Evolutionary conservation across 495 filamentous ascomycete species (phyloP).

Genomic region (Collariella sp.): DNA sequence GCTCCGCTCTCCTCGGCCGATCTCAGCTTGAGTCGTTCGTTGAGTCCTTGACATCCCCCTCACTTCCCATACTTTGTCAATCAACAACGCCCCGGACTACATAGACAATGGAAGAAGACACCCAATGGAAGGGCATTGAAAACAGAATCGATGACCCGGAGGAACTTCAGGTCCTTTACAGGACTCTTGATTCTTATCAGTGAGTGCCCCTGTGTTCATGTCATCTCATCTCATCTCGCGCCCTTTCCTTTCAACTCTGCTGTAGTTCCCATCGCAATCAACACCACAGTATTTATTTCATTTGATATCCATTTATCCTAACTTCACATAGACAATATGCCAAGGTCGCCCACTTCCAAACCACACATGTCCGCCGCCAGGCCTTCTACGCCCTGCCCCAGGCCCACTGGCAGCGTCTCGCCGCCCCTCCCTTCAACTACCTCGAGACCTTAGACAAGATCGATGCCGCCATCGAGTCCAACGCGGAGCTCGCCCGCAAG

Average conservation of each 20-base stretch:
- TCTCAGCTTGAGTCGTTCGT: neutral
- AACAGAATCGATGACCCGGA: slow-evolving; percentile 61
- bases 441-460: slow-evolving; percentile 65
- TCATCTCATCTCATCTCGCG: neutral
- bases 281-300: no score
- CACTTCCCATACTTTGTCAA: neutral
- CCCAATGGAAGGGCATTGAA: slow-evolving; percentile 50
- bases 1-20: neutral
- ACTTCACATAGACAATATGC: slow-evolving; percentile 61
- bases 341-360: slow-evolving; percentile 70
- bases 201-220: slow-evolving; percentile 38
- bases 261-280: no score
- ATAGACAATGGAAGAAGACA: slow-evolving; percentile 17
- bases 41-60: neutral
- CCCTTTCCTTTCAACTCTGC: no score
- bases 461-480: slow-evolving; percentile 81
- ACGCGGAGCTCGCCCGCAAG: slow-evolving; percentile 70
- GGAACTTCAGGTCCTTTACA: slow-evolving; percentile 65
- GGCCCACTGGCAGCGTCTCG: slow-evolving; percentile 70
- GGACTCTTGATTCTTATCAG: slow-evolving; percentile 78
- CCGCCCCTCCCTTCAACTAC: slow-evolving; percentile 71
- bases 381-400: slow-evolving; percentile 86
- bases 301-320: no score
- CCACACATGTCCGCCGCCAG: slow-evolving; percentile 80
- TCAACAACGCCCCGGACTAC: neutral